Conservation (phyloP, 495 filamentous ascomycete genomes). For the Aspergillus nidulans region DNA sequence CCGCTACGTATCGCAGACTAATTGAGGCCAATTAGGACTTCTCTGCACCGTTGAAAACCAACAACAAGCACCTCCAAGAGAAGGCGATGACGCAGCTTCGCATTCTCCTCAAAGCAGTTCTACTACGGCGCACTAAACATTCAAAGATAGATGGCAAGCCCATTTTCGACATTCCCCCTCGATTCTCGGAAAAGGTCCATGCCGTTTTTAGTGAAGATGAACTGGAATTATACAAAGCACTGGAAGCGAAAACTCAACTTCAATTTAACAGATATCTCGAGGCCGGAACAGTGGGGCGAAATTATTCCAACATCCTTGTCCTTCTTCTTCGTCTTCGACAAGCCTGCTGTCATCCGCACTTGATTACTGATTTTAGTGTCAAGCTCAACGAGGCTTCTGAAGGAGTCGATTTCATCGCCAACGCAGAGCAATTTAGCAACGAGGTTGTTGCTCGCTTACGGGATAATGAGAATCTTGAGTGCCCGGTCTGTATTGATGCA, state of each 20-base stretch:
- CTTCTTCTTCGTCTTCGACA: slow-evolving; percentile 80
- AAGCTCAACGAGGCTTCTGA: slow-evolving; percentile 48
- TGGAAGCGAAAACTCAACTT: slow-evolving; percentile 63
- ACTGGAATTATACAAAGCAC: slow-evolving; percentile 61
- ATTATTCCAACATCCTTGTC: slow-evolving; percentile 82
- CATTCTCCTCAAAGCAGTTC: slow-evolving; percentile 74
- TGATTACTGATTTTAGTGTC: slow-evolving; percentile 71
- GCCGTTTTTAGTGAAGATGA: slow-evolving; percentile 76
- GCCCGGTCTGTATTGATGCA: slow-evolving; percentile 78
- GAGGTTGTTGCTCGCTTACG: slow-evolving; percentile 67
- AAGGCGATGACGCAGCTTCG: slow-evolving; percentile 69
- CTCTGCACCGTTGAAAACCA: slow-evolving; percentile 47
- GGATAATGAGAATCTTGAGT: slow-evolving; percentile 55
- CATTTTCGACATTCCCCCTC: slow-evolving; percentile 69
- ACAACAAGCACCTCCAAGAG: slow-evolving; percentile 25
- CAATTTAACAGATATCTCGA: slow-evolving; percentile 76
- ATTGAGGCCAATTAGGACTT: slow-evolving; percentile 36
- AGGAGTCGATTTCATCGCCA: slow-evolving; percentile 58
- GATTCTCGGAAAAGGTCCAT: slow-evolving; percentile 60
- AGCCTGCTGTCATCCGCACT: slow-evolving; percentile 85
- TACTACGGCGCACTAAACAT: slow-evolving; percentile 80
- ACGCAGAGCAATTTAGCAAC: slow-evolving; percentile 59
- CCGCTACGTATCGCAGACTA: neutral
- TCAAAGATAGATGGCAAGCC: slow-evolving; percentile 82
- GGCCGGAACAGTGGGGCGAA: slow-evolving; percentile 64